phyloP scores from a whole-genome alignment of 805 yeast genomes.

The Lipomyces mesembrius region DNA sequence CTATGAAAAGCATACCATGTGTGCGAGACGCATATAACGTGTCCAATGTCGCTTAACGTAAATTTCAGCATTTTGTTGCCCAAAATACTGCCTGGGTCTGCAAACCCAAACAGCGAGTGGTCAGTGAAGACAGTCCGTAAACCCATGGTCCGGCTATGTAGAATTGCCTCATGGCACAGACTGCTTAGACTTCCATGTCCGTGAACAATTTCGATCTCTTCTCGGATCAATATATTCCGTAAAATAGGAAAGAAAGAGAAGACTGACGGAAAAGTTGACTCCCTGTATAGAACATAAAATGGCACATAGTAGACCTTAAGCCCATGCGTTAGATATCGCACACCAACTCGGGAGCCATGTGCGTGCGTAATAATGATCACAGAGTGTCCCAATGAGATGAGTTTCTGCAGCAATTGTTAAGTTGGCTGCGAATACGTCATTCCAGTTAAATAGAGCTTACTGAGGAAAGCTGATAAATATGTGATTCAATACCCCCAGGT shows the following conservation, averaged over 20 bases:
- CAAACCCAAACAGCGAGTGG: slow-evolving; percentile 93
- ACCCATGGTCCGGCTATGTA: slow-evolving; percentile 95
- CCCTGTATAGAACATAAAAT: slow-evolving; percentile 74
- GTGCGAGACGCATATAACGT: slow-evolving; percentile 94
- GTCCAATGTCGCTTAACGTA: slow-evolving; percentile 83
- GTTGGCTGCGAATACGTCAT: not conserved
- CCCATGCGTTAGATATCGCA: slow-evolving; percentile 84
- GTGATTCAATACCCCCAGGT: slow-evolving; percentile 97
- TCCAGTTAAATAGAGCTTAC: slow-evolving; percentile 19
- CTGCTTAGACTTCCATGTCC: slow-evolving; percentile 92
- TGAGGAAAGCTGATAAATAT: slow-evolving; percentile 84
- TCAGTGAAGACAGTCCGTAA: slow-evolving; percentile 90
- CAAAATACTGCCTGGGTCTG: slow-evolving; percentile 77
- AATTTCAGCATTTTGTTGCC: slow-evolving; percentile 87
- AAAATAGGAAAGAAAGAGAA: slow-evolving; percentile 85
- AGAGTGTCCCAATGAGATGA: slow-evolving; percentile 39
- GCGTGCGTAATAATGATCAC: slow-evolving; percentile 80
- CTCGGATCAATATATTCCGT: slow-evolving; percentile 83
- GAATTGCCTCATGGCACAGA: slow-evolving; percentile 83
- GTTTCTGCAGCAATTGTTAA: slow-evolving; percentile 27
- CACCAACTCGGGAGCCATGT: slow-evolving; percentile 80
- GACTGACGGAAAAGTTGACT: slow-evolving; percentile 85
- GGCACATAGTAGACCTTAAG: slow-evolving; percentile 92
- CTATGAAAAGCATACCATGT: slow-evolving; percentile 52
- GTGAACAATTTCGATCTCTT: slow-evolving; percentile 84